Conservation (phyloP, 495 filamentous ascomycete genomes). For the Penicillium daleae region DNA sequence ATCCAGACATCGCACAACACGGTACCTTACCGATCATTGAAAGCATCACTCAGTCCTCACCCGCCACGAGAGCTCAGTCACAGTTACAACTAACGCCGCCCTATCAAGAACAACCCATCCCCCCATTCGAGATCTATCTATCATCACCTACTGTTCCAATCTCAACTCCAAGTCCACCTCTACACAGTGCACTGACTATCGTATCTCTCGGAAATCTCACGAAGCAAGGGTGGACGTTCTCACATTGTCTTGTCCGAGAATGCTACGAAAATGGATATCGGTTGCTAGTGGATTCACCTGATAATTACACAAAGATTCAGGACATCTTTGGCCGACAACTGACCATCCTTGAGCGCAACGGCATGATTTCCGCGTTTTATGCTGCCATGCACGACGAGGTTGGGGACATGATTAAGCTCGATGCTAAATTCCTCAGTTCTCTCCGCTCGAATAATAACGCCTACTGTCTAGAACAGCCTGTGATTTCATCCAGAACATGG, state of each 20-base stretch:
- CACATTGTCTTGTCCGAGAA: constrained; percentile 35
- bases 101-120: constrained; percentile 27
- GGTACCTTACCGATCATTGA: constrained; percentile 16
- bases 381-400: constrained; percentile 26
- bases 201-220: constrained; percentile 16
- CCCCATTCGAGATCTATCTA: constrained; percentile 27
- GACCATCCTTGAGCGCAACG: constrained; percentile 24
- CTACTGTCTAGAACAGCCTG: constrained; percentile 19
- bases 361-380: constrained; percentile 26
- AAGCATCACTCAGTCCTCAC: constrained; percentile 15
- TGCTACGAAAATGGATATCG: constrained; percentile 34
- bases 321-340: constrained; percentile 28
- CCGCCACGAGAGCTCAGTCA: too few relatives aligned
- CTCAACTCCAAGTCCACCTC: constrained; percentile 9
- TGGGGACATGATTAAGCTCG: constrained; percentile 24
- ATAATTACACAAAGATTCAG: constrained; percentile 18
- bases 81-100: too few relatives aligned
- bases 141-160: constrained; percentile 20
- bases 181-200: constrained; percentile 16
- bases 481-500: constrained; percentile 25
- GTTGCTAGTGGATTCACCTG: constrained; percentile 22
- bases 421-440: constrained; percentile 24
- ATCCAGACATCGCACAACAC: constrained; percentile 13
- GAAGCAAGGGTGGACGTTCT: constrained; percentile 26
- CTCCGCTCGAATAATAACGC: constrained; percentile 16